Evolutionary conservation across 2,329 filamentous ascomycete species (phyloP), one percentile per base, ranked within the genome.

Genomic region (Phoma sp.): DNA sequence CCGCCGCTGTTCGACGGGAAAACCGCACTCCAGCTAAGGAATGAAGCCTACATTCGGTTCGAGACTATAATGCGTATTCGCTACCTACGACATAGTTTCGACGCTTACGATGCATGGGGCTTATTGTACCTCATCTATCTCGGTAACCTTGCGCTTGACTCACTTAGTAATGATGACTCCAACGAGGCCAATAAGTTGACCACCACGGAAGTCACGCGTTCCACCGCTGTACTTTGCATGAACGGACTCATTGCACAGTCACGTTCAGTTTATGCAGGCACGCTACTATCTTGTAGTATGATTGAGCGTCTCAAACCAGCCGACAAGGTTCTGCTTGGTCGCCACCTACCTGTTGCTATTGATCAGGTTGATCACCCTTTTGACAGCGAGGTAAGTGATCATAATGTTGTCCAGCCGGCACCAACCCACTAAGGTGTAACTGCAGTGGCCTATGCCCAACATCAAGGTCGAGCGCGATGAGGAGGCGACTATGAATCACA

Each of bases 401-500:
- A 38, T 21, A 34, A 6, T 23, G 14, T 33, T 0, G 1, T 15
- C 3, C 17, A 2, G 7, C 7, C 15, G n/a, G 17, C 3, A 9
- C 5, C 14, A 4, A 20, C 28, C 15, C 9, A 30, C 23, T 53
- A 11, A 53, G n/a, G 26, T 17, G 17, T 23, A 25, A 14, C 14
- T 23, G 14, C 17, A 47, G 42, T 53, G 49, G 49, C 49, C 49
- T 23, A 18, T 47, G 36, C 49, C 49, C 3, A 53, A 53, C 11
- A 47, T 53, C 20, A 53, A 53, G 17, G 42, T 42, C 7, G 42
- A 53, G 42, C 42, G 42, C 7, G 14, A 42, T 11, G 17, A 42
- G 25, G 42, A 53, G 29, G 49, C 42, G 12, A 42, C 42, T 3
- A 42, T 53, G 49, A 53, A 53, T 9, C 17, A 47, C 29, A 47